A percentile compares a stretch with the other conserved stretches of the same genome.
phyloP scores from a whole-genome alignment of 179 eudicot genomes.

The Corrigiola litoralis region DNA sequence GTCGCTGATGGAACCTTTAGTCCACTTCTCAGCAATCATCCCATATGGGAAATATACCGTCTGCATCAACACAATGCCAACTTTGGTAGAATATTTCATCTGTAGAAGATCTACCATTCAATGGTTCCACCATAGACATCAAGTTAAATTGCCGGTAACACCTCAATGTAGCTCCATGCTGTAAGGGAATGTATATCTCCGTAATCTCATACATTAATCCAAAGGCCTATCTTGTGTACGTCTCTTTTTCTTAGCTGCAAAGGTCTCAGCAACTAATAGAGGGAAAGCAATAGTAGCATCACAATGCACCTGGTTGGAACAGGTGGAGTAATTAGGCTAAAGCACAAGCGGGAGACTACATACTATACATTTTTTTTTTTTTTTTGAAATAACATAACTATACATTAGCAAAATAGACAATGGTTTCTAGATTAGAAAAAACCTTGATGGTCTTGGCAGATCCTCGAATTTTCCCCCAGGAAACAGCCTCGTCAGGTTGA shows the following conservation, averaged over 20 bases:
- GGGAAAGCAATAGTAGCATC: constrained; percentile 97
- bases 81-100: no score
- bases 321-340: background rate
- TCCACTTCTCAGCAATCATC: no score
- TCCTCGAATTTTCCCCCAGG: constrained; percentile 90
- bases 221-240: background rate
- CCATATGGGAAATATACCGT: no score
- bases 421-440: background rate
- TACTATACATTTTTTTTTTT: no score
- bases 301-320: constrained; percentile 66
- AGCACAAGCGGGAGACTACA: background rate
- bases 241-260: constrained; percentile 44
- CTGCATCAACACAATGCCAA: no score
- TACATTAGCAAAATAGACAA: background rate
- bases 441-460: constrained; percentile 89
- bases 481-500: constrained; percentile 92
- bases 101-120: no score
- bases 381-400: background rate
- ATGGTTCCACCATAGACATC: no score
- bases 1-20: no score
- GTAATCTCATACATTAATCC: no score
- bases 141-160: no score
- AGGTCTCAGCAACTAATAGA: constrained; percentile 79
- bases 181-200: no score
- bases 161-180: no score